phyloP scores from a whole-genome alignment of 176 grass and related monocot genomes.

The Luzula sylvatica region DNA sequence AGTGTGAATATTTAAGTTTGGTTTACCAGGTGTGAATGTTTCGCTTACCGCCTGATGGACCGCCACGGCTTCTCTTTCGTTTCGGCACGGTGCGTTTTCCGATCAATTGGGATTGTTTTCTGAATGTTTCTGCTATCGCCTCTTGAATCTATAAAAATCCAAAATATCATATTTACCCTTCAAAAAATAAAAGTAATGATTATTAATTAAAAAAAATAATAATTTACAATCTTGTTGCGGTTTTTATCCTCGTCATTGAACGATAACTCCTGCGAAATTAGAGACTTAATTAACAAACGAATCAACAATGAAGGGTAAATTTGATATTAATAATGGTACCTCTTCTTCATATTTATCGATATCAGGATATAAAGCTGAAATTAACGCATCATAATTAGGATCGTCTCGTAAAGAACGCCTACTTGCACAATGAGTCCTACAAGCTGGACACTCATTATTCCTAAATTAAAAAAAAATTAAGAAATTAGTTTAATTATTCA shows the following conservation, averaged over 20 bases:
- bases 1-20: not conserved
- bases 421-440: slow-evolving; percentile 71
- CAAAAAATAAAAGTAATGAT: not conserved
- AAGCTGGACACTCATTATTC: slow-evolving; percentile 74
- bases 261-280: slow-evolving; percentile 44
- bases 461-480: slow-evolving; percentile 21
- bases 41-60: not conserved
- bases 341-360: slow-evolving; percentile 74
- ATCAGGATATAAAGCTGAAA: slow-evolving; percentile 66
- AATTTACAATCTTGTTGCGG: slow-evolving; percentile 54
- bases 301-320: not conserved
- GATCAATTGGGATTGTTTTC: slow-evolving; percentile 16
- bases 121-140: slow-evolving; percentile 30
- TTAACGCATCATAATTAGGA: slow-evolving; percentile 64
- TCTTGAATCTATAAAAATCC: slow-evolving; percentile 28
- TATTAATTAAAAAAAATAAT: not conserved
- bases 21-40: not conserved
- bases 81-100: slow-evolving; percentile 12
- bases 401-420: slow-evolving; percentile 81
- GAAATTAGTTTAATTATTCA: not conserved
- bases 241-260: slow-evolving; percentile 56
- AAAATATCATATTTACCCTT: not conserved
- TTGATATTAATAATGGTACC: slow-evolving; percentile 31
- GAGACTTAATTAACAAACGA: not conserved
- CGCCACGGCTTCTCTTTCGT: slow-evolving; percentile 3